Percentiles rank a stretch among this genome's conserved stretches.
Conservation (phyloP, 2,329 filamentous ascomycete species). For the Aspergillus pseudoglaucus region DNA sequence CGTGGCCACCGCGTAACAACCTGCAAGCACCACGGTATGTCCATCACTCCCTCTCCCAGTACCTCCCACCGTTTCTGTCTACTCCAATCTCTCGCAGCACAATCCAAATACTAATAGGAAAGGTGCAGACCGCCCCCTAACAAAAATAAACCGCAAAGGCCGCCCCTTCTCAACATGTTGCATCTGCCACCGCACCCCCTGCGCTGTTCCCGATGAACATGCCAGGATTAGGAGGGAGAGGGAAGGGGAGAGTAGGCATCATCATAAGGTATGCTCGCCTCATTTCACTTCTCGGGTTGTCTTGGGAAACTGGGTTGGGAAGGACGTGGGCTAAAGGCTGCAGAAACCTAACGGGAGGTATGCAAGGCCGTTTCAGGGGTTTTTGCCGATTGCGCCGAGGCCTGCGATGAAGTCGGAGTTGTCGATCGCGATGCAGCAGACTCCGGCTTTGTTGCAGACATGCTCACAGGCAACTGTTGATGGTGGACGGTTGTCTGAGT, state of each 20-base stretch:
- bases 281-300: not conserved
- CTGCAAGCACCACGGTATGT: slow-evolving; percentile 82
- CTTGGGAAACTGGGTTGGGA: not conserved
- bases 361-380: slow-evolving; percentile 6
- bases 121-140: slow-evolving; percentile 70
- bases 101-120: too few species aligned
- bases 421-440: slow-evolving; percentile 1
- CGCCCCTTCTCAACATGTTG: slow-evolving; percentile 92
- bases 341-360: slow-evolving; percentile 10
- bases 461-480: too few species aligned
- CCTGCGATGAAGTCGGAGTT: slow-evolving; percentile 4
- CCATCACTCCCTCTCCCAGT: not conserved
- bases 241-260: slow-evolving; percentile 26
- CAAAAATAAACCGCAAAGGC: slow-evolving; percentile 95
- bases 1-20: slow-evolving; percentile 95
- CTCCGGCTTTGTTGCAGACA: too few species aligned
- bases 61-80: not conserved
- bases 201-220: slow-evolving; percentile 85
- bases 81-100: not conserved
- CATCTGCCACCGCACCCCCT: slow-evolving; percentile 76
- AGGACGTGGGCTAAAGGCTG: slow-evolving; percentile 3
- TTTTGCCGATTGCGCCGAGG: slow-evolving; percentile 15
- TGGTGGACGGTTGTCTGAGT: too few species aligned
- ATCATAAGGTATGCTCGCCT: slow-evolving; percentile 22
- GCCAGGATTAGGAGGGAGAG: slow-evolving; percentile 51